Percentiles rank a stretch among this genome's conserved stretches.
These are phyloP conservation scores for Nakaseomyces uthaithaninus DNA, from an alignment of 1,139 yeast species.

Conservation along the genomic window DNA sequence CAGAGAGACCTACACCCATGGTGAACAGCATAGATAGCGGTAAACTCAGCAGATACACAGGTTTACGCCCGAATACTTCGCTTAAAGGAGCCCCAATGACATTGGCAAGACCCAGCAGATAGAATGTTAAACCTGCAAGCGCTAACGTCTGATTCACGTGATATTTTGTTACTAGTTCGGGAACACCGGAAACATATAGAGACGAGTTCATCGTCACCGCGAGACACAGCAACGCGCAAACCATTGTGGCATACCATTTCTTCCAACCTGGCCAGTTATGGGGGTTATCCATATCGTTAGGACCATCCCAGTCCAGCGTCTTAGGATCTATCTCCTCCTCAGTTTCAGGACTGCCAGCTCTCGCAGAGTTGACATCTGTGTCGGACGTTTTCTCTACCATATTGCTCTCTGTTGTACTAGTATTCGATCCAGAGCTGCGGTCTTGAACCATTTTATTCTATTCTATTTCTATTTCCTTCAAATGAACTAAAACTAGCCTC, in stretches of 20 bases:
- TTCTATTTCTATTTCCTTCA: background rate
- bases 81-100: constrained; percentile 70
- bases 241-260: constrained; percentile 57
- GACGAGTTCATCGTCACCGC: constrained; percentile 69
- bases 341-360: background rate
- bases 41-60: constrained; percentile 50
- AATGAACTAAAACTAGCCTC: no score
- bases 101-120: constrained; percentile 66
- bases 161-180: constrained; percentile 42
- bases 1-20: constrained; percentile 65
- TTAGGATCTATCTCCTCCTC: constrained; percentile 31
- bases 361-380: background rate
- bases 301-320: constrained; percentile 54
- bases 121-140: constrained; percentile 60
- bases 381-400: constrained; percentile 1
- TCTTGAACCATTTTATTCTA: constrained; percentile 3
- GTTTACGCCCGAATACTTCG: constrained; percentile 64
- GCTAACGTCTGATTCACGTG: constrained; percentile 50
- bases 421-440: background rate
- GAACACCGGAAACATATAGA: constrained; percentile 53
- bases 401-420: background rate
- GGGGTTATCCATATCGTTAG: constrained; percentile 54
- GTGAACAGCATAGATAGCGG: constrained; percentile 67
- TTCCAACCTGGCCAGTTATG: constrained; percentile 55
- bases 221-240: constrained; percentile 54